These are phyloP conservation scores for Stachybotrys chlorohalonatus DNA, from an alignment of 2,329 filamentous ascomycete species.

Conservation along the genomic window DNA sequence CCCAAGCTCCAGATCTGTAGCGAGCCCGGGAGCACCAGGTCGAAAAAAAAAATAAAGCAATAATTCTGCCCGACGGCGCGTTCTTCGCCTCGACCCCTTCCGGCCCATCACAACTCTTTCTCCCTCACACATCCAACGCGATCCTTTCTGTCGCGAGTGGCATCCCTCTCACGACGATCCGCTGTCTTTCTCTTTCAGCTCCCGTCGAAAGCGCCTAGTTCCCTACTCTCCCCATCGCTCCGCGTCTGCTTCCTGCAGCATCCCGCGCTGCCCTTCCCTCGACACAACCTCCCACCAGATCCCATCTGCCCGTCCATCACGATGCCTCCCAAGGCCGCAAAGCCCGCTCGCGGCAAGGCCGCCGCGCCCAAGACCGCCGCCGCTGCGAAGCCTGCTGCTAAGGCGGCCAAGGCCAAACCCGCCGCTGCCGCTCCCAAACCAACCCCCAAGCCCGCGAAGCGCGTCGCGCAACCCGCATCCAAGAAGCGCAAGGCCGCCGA, in stretches of 20 bases:
- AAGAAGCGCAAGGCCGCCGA: constrained; percentile 18
- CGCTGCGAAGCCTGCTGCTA: constrained; percentile 16
- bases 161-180: not conserved
- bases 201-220: not conserved
- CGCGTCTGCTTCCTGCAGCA: not conserved
- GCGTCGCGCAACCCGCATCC: constrained; percentile 22
- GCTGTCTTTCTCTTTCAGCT: not conserved
- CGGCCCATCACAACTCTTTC: not conserved
- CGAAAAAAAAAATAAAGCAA: not conserved
- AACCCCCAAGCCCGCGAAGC: constrained; percentile 11
- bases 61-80: not conserved
- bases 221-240: not conserved
- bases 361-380: constrained; percentile 13
- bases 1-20: not conserved
- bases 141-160: not conserved
- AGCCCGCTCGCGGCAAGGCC: constrained; percentile 16
- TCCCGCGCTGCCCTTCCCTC: not conserved
- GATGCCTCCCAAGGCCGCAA: constrained; percentile 13
- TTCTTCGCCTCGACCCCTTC: not conserved
- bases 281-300: constrained; percentile 10
- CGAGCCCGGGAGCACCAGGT: not conserved
- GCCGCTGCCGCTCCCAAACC: constrained; percentile 13
- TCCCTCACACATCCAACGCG: not conserved
- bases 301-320: not conserved
- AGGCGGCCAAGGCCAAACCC: constrained; percentile 13